Evolutionary conservation across 768 basidiomycete genomes (phyloP).

Genomic region (Amanita inopinata): DNA sequence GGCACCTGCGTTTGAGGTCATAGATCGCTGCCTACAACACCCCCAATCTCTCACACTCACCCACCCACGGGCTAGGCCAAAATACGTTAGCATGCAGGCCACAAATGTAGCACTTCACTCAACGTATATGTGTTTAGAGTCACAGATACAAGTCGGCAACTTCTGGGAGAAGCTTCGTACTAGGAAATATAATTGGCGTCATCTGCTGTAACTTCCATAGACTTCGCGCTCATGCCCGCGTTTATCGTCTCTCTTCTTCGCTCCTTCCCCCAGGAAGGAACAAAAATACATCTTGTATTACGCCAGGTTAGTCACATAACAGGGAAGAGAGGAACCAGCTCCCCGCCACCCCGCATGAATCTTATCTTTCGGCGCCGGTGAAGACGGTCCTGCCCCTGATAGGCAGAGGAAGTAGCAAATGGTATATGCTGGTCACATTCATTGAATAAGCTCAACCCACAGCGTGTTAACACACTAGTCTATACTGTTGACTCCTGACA

Average conservation of each 20-base stretch:
- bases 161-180: no score
- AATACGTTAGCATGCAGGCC: no score
- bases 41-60: not conserved
- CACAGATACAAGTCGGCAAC: no score
- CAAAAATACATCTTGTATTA: not conserved
- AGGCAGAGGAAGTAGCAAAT: constrained; percentile 5
- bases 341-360: not conserved
- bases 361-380: constrained; percentile 6
- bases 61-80: no score
- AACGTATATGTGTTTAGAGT: no score
- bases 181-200: no score
- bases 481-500: not conserved
- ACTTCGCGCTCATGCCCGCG: no score
- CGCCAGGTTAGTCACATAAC: not conserved
- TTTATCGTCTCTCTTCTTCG: not conserved
- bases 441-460: constrained; percentile 4
- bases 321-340: not conserved
- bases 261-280: not conserved
- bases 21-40: not conserved
- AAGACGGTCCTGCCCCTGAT: constrained; percentile 3
- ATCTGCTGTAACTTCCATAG: no score
- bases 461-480: not conserved
- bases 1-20: not conserved
- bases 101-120: no score
- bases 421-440: constrained; percentile 4